Percentiles rank a stretch among this genome's conserved stretches.
Evolutionary conservation across 306 rosid species (phyloP).

Genomic region (Phaseolus lunatus): DNA sequence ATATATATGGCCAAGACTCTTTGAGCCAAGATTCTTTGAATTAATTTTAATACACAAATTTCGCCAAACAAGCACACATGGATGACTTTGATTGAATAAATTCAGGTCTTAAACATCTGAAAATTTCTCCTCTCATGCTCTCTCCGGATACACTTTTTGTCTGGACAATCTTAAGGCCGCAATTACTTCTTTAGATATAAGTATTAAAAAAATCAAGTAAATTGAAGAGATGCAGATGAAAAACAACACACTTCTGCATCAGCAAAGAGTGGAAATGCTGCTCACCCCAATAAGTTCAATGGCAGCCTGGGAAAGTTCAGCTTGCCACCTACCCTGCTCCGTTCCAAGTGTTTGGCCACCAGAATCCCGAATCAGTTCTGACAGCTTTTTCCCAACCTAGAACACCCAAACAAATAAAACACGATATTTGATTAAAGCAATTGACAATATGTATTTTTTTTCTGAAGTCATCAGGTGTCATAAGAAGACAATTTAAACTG

Average conservation of each 20-base stretch:
- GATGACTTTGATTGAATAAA: not conserved
- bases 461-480: not conserved
- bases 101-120: not conserved
- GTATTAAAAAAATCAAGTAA: not conserved
- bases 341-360: slow-evolving; percentile 81
- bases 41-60: too few species aligned
- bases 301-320: slow-evolving; percentile 97
- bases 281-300: slow-evolving; percentile 96
- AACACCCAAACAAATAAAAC: slow-evolving; percentile 41
- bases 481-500: not conserved
- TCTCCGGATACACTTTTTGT: not conserved
- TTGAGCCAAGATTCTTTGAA: too few species aligned
- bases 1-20: too few species aligned
- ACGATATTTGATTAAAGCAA: slow-evolving; percentile 18
- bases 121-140: not conserved
- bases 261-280: slow-evolving; percentile 33
- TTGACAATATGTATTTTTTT: not conserved
- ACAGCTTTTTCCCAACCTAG: slow-evolving; percentile 94
- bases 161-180: too few species aligned
- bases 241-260: slow-evolving; percentile 30
- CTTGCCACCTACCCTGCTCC: slow-evolving; percentile 98
- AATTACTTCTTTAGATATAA: too few species aligned
- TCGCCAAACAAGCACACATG: too few species aligned
- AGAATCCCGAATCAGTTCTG: slow-evolving; percentile 93
- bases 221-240: slow-evolving; percentile 7